phyloP scores from a whole-genome alignment of 208 protist species.

The Porcisia hertigi region DNA sequence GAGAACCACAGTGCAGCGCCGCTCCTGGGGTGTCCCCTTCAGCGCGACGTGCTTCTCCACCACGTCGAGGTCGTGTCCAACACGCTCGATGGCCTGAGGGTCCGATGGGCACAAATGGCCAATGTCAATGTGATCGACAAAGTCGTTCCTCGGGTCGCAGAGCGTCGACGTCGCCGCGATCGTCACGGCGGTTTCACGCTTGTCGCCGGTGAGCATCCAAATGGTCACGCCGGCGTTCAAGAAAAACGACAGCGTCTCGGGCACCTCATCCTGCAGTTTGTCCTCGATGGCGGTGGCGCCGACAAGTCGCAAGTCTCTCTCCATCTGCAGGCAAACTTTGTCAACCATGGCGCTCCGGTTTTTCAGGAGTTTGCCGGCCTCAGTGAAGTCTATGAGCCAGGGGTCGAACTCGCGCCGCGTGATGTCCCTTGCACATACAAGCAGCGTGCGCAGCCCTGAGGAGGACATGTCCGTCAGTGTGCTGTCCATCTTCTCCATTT shows the following conservation, averaged over 20 bases:
- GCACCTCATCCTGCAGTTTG: conserved; percentile 95
- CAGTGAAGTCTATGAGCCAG: conserved; percentile 61
- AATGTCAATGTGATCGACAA: conserved; percentile 86
- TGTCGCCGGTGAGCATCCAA: conserved; percentile 98
- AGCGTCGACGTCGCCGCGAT: conserved; percentile 86
- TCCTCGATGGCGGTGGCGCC: conserved; percentile 97
- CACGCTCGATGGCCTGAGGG: conserved; percentile 49
- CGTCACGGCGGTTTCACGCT: conserved; percentile 95
- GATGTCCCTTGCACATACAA: conserved; percentile 76
- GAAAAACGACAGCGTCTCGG: conserved; percentile 93
- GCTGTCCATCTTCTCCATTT: conserved; percentile 42
- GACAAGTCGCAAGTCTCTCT: conserved; percentile 83
- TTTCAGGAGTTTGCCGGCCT: conserved; percentile 58
- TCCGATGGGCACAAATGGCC: conserved; percentile 50
- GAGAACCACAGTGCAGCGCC: conserved; percentile 75
- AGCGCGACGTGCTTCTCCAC: conserved; percentile 61
- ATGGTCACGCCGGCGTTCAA: conserved; percentile 92
- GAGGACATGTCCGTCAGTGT: conserved; percentile 80
- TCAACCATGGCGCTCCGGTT: conserved; percentile 70
- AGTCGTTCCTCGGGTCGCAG: conserved; percentile 78
- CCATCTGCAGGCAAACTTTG: conserved; percentile 89
- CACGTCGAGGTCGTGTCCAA: conserved; percentile 58
- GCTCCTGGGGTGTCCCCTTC: conserved; percentile 44
- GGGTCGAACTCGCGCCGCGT: conserved; percentile 50
- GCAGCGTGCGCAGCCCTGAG: conserved; percentile 86